These are phyloP conservation scores for Phytophthora rubi DNA, from an alignment of 352 stramenopile species.

Conservation along the genomic window DNA sequence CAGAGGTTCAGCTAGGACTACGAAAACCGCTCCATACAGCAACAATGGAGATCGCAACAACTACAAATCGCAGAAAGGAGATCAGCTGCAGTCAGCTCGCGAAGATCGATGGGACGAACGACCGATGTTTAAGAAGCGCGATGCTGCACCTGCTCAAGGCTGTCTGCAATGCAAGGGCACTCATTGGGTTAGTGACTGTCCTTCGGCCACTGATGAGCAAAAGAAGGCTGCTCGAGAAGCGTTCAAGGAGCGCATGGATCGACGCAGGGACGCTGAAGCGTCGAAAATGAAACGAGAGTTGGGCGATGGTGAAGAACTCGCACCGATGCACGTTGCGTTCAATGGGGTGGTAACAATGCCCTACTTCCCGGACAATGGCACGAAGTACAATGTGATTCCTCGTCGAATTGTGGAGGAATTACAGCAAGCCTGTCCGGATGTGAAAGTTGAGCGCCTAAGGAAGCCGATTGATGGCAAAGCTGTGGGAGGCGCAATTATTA, in stretches of 20 bases:
- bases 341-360: constrained; percentile 13
- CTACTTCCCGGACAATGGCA: constrained; percentile 1
- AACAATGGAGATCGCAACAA: no score
- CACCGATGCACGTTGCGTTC: not conserved
- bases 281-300: constrained; percentile 11
- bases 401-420: constrained; percentile 7
- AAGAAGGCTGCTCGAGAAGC: not conserved
- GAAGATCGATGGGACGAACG: not conserved
- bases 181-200: constrained; percentile 10
- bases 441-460: not conserved
- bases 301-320: not conserved
- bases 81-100: not conserved
- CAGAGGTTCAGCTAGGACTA: not conserved
- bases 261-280: constrained; percentile 1
- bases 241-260: constrained; percentile 4
- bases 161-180: constrained; percentile 4
- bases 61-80: not conserved
- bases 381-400: constrained; percentile 5
- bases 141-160: constrained; percentile 3
- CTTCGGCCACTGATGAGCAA: constrained; percentile 6
- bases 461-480: constrained; percentile 9
- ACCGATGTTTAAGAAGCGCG: not conserved
- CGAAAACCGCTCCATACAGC: not conserved
- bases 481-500: constrained; percentile 9
- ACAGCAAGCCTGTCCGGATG: not conserved